Evolutionary conservation across 139 green algal genomes (phyloP).

Genomic region (Chlamydomonas incerta): DNA sequence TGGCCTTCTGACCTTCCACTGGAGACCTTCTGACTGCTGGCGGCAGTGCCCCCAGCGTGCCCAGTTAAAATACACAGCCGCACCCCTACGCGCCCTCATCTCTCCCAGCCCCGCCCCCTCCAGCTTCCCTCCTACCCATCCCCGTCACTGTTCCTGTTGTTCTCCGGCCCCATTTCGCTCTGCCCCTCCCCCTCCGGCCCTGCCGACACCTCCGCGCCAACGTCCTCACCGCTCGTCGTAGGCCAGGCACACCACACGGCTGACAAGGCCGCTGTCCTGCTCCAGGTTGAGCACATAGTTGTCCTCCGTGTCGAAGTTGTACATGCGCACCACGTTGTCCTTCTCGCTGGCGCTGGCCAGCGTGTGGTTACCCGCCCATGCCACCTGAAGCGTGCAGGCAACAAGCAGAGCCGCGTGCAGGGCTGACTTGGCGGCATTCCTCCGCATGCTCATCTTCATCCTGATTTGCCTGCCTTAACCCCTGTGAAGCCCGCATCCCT

Average conservation of each 20-base stretch:
- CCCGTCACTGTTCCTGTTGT: background rate
- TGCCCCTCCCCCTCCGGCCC: background rate
- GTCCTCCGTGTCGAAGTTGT: slow-evolving; percentile 78
- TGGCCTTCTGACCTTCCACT: no score
- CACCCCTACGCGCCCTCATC: no score
- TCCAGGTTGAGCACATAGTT: slow-evolving; percentile 70
- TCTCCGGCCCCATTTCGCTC: background rate
- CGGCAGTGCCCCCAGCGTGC: no score
- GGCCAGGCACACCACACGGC: slow-evolving; percentile 49
- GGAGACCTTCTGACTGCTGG: no score
- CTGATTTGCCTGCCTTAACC: no score
- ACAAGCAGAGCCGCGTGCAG: background rate
- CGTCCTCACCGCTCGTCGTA: slow-evolving; percentile 46
- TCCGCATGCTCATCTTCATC: no score
- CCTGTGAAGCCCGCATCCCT: no score
- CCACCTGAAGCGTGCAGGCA: slow-evolving; percentile 37
- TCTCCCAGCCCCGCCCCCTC: background rate
- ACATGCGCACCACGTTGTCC: slow-evolving; percentile 67
- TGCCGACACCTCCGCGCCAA: background rate
- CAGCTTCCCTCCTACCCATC: background rate
- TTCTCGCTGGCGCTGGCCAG: slow-evolving; percentile 62
- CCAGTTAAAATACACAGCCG: no score
- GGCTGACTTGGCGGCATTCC: no score
- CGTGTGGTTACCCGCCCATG: slow-evolving; percentile 66
- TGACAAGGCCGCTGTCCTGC: slow-evolving; percentile 5